Conservation (phyloP, 352 stramenopile species). For the Thalassiosira pacifica region DNA sequence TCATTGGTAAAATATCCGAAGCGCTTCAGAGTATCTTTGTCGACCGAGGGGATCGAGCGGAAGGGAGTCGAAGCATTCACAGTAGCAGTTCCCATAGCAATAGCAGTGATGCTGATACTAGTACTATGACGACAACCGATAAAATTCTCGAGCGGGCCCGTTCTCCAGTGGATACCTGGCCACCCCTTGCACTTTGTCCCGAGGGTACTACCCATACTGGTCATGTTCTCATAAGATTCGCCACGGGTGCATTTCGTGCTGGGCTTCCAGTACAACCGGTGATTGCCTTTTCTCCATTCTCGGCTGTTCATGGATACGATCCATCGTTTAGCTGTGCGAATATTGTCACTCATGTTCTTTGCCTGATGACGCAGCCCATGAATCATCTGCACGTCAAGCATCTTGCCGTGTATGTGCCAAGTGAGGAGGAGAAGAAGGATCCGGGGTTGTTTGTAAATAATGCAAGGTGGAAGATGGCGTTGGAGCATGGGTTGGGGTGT, state of each 20-base stretch:
- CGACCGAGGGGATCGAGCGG: slow-evolving; percentile 3
- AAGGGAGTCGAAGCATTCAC: background rate
- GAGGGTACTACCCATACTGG: slow-evolving; percentile 25
- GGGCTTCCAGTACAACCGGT: slow-evolving; percentile 23
- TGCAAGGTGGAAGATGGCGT: too few relatives aligned
- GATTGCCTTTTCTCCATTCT: slow-evolving; percentile 10
- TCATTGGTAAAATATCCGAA: slow-evolving; percentile 33
- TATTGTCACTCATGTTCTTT: slow-evolving; percentile 17
- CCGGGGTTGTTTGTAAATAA: slow-evolving; percentile 14
- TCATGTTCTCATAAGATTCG: slow-evolving; percentile 15
- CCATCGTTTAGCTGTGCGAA: slow-evolving; percentile 36
- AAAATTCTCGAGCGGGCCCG: slow-evolving; percentile 16
- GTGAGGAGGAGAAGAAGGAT: slow-evolving; percentile 22
- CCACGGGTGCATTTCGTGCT: slow-evolving; percentile 24
- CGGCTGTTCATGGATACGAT: slow-evolving; percentile 15
- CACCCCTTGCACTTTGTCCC: slow-evolving; percentile 17
- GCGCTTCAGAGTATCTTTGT: slow-evolving; percentile 29
- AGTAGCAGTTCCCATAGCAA: background rate
- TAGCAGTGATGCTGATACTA: background rate
- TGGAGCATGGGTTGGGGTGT: too few relatives aligned
- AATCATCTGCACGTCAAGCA: slow-evolving; percentile 23
- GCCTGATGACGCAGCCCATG: slow-evolving; percentile 30
- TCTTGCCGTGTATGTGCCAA: slow-evolving; percentile 22
- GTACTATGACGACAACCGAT: slow-evolving; percentile 11
- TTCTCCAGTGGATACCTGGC: slow-evolving; percentile 11